Percentiles rank a stretch among this genome's conserved stretches.
Conservation (phyloP, 1,284 basidiomycete species). For the Quambalaria eucalypti region DNA sequence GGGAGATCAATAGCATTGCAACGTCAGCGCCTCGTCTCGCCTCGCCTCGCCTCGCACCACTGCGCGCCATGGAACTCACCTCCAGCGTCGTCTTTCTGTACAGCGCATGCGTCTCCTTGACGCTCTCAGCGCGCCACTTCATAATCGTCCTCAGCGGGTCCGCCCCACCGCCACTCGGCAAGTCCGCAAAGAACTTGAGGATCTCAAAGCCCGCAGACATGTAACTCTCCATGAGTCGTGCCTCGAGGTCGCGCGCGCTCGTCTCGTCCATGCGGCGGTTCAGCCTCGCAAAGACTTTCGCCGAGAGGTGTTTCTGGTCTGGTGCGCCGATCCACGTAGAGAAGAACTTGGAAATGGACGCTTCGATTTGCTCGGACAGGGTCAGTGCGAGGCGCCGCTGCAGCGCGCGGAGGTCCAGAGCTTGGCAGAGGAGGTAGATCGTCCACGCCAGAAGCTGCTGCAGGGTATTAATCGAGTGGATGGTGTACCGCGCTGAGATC, state of each 20-base stretch:
- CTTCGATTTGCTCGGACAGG: constrained; percentile 17
- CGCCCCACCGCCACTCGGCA: constrained; percentile 31
- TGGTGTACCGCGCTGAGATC: constrained; percentile 14
- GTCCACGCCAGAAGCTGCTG: constrained; percentile 36
- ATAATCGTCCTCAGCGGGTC: constrained; percentile 37
- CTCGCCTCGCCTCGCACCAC: neutral
- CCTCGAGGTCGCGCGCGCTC: constrained; percentile 24
- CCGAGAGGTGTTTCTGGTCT: constrained; percentile 19
- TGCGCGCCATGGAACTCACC: neutral
- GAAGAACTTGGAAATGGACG: constrained; percentile 22
- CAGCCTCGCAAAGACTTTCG: constrained; percentile 21
- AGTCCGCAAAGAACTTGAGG: constrained; percentile 31
- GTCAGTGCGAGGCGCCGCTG: constrained; percentile 21
- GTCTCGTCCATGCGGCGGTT: constrained; percentile 34
- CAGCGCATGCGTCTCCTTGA: constrained; percentile 21
- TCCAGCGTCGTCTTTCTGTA: constrained; percentile 22
- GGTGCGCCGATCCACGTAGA: constrained; percentile 30
- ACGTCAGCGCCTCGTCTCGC: neutral
- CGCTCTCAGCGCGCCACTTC: constrained; percentile 28
- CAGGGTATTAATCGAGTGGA: constrained; percentile 17
- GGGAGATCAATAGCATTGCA: neutral
- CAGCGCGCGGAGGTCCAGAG: constrained; percentile 35
- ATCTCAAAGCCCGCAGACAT: constrained; percentile 14
- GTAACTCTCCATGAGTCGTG: constrained; percentile 32
- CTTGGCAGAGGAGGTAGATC: constrained; percentile 37